Conservation (phyloP, 2,329 filamentous ascomycete species). For the Coccinonectria pachysandricola region DNA sequence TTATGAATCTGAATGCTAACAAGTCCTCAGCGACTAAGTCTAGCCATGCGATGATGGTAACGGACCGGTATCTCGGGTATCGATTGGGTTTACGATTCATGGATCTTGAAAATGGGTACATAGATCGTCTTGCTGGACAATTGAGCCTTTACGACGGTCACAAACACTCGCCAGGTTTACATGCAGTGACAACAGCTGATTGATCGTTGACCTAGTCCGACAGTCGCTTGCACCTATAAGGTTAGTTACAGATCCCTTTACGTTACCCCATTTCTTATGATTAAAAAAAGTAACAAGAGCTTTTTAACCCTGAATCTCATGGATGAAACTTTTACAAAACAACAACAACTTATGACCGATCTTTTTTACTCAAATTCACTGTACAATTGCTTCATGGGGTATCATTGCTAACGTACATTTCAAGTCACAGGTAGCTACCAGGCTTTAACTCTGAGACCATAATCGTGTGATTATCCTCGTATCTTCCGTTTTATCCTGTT, state of each 20-base stretch:
- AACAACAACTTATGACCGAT: conserved; percentile 49
- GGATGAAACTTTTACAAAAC: conserved; percentile 49
- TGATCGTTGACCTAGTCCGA: too few relatives aligned
- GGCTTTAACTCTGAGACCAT: conserved; percentile 4
- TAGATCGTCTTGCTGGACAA: conserved; percentile 39
- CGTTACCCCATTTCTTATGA: conserved; percentile 36
- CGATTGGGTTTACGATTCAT: conserved; percentile 34
- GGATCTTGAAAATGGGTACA: conserved; percentile 31
- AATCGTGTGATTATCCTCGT: conserved; percentile 8
- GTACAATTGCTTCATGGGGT: conserved; percentile 18
- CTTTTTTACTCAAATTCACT: conserved; percentile 9
- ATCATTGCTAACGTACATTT: conserved; percentile 29
- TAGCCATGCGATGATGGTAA: conserved; percentile 23
- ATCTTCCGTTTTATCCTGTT: conserved; percentile 6
- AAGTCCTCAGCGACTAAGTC: conserved; percentile 40
- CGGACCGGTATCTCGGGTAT: too few relatives aligned
- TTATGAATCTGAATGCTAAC: conserved; percentile 27
- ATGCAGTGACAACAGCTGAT: conserved; percentile 16
- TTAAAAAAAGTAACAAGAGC: conserved; percentile 50
- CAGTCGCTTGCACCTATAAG: too few relatives aligned
- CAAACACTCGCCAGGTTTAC: conserved; percentile 14
- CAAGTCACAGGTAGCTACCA: conserved; percentile 10
- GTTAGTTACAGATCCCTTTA: conserved; percentile 30
- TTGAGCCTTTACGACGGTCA: conserved; percentile 25
- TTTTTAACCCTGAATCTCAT: conserved; percentile 58